These are phyloP conservation scores for Escallonia rubra DNA, from an alignment of 129 eudicot species.

Conservation along the genomic window DNA sequence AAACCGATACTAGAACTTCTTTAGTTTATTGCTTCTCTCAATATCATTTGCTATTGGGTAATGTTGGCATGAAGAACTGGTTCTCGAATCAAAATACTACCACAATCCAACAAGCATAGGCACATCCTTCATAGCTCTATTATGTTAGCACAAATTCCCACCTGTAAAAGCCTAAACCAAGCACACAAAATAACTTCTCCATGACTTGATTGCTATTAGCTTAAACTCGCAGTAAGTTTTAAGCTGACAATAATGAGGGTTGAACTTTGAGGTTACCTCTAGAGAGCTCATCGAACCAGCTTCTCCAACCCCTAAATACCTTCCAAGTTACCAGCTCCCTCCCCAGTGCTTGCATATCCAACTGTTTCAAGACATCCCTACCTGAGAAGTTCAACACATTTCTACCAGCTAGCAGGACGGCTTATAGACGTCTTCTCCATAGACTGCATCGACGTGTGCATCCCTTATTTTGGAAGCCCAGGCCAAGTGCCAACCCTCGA, in stretches of 20 bases:
- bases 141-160: no score
- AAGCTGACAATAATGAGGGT: neutral
- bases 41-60: no score
- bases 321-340: neutral
- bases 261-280: neutral
- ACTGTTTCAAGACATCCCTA: constrained; percentile 13
- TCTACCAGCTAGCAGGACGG: constrained; percentile 27
- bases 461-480: constrained; percentile 11
- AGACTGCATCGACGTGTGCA: constrained; percentile 24
- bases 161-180: no score
- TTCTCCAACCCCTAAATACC: neutral
- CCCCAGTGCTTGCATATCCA: neutral
- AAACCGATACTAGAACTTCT: no score
- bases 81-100: no score
- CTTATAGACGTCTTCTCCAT: constrained; percentile 8
- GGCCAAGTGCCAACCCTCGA: neutral
- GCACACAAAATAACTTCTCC: no score
- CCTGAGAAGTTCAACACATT: constrained; percentile 5
- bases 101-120: no score
- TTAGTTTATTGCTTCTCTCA: no score
- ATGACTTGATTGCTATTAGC: no score
- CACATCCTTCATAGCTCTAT: no score
- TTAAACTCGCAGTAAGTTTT: no score
- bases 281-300: neutral
- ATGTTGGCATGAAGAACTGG: no score